Evolutionary conservation across 2,329 filamentous ascomycete genomes (phyloP).

Genomic region (Cadophora gregata): DNA sequence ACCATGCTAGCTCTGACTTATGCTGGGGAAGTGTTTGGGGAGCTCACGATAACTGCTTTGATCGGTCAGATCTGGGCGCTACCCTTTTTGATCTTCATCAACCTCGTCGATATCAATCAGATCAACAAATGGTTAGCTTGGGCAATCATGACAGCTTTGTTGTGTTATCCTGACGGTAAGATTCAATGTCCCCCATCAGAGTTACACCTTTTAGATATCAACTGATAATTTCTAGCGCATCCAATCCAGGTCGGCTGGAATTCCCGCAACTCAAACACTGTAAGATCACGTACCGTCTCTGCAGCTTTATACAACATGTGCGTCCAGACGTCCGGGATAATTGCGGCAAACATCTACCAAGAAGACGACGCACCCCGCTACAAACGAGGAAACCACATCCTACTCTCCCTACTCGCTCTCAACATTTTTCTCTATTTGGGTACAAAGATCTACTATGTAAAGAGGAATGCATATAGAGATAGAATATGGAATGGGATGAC

Average conservation of each 20-base stretch:
- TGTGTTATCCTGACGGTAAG: constrained; percentile 44
- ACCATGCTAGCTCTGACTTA: constrained; percentile 47
- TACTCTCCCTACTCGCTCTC: constrained; percentile 54
- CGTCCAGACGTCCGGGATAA: constrained; percentile 51
- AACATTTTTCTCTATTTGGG: constrained; percentile 45
- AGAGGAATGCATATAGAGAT: constrained; percentile 50
- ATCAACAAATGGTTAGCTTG: constrained; percentile 52
- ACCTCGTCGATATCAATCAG: constrained; percentile 47
- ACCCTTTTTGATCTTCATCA: constrained; percentile 57
- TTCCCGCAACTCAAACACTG: constrained; percentile 64
- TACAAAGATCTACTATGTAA: constrained; percentile 55
- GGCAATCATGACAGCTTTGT: constrained; percentile 49
- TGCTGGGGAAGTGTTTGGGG: constrained; percentile 52
- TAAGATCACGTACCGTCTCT: constrained; percentile 66
- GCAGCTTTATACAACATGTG: constrained; percentile 67
- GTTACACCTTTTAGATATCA: no score
- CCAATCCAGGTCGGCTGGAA: constrained; percentile 56
- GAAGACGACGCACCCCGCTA: constrained; percentile 55
- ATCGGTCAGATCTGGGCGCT: constrained; percentile 64
- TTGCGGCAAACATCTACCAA: constrained; percentile 47
- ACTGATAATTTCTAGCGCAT: constrained; percentile 45
- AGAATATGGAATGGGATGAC: constrained; percentile 52
- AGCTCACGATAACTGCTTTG: constrained; percentile 55
- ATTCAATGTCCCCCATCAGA: background rate
- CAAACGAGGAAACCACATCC: constrained; percentile 57